Conservation (phyloP, 2,329 filamentous ascomycete species). For the Zalaria obscura region DNA sequence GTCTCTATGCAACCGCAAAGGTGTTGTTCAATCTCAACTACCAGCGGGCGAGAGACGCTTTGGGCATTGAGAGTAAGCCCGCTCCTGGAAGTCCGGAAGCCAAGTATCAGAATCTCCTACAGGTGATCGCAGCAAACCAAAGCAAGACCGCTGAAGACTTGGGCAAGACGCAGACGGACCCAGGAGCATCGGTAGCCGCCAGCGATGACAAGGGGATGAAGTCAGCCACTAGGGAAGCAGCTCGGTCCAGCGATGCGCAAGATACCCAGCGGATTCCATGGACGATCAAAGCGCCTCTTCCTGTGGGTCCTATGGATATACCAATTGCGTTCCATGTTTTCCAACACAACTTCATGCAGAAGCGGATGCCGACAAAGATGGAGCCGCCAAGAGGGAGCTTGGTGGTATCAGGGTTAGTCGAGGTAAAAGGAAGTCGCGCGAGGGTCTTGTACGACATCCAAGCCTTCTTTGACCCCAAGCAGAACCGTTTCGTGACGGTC, state of each 20-base stretch:
- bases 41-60: slow-evolving; percentile 19
- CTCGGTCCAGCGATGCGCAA: slow-evolving; percentile 6
- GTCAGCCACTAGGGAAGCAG: neutral
- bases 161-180: slow-evolving; percentile 6
- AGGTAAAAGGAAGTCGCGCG: slow-evolving; percentile 28
- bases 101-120: slow-evolving; percentile 14
- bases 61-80: slow-evolving; percentile 18
- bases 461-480: slow-evolving; percentile 30
- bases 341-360: slow-evolving; percentile 10
- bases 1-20: slow-evolving; percentile 19
- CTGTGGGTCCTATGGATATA: slow-evolving; percentile 10
- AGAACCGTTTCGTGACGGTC: slow-evolving; percentile 20
- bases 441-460: slow-evolving; percentile 29
- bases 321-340: slow-evolving; percentile 17
- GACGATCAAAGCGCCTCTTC: slow-evolving; percentile 11
- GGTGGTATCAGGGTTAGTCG: slow-evolving; percentile 29
- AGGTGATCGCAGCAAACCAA: slow-evolving; percentile 15
- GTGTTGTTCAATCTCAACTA: slow-evolving; percentile 21
- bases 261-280: slow-evolving; percentile 10
- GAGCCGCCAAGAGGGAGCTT: slow-evolving; percentile 31
- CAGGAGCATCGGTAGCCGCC: neutral
- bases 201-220: neutral
- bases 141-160: slow-evolving; percentile 3
- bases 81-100: slow-evolving; percentile 18
- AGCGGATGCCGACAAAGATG: slow-evolving; percentile 17